These are phyloP conservation scores for Talaromyces wortmannii DNA, from an alignment of 495 filamentous ascomycete genomes.

Conservation along the genomic window DNA sequence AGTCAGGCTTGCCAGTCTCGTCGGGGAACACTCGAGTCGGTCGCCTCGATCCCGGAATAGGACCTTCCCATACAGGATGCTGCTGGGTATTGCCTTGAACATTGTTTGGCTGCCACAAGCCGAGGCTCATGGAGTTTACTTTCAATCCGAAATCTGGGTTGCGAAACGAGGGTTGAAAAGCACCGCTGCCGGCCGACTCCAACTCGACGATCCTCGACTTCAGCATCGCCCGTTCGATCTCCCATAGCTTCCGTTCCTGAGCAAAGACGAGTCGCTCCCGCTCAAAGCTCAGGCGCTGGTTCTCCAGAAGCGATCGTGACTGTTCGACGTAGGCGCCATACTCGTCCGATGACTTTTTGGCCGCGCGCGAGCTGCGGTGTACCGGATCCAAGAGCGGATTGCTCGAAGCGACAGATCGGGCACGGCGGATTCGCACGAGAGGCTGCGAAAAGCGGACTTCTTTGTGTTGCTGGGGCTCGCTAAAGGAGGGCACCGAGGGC, in stretches of 20 bases:
- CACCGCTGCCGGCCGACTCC: slow-evolving; percentile 19
- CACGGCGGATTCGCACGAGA: slow-evolving; percentile 29
- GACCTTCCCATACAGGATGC: slow-evolving; percentile 32
- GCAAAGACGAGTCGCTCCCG: slow-evolving; percentile 30
- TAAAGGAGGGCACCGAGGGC: background rate
- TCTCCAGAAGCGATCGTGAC: slow-evolving; percentile 33
- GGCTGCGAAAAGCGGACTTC: slow-evolving; percentile 43
- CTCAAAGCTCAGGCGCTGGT: slow-evolving; percentile 30
- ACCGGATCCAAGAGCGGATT: slow-evolving; percentile 18
- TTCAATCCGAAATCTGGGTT: slow-evolving; percentile 1
- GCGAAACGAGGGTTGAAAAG: slow-evolving; percentile 3
- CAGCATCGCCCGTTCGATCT: slow-evolving; percentile 30
- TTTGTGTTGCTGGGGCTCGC: slow-evolving; percentile 19
- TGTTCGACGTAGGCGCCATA: slow-evolving; percentile 31
- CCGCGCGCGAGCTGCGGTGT: slow-evolving; percentile 4
- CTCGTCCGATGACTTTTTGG: slow-evolving; percentile 10
- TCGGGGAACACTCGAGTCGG: slow-evolving; percentile 39
- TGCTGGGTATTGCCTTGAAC: slow-evolving; percentile 8
- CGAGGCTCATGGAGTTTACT: background rate
- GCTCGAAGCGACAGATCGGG: slow-evolving; percentile 29
- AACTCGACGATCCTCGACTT: slow-evolving; percentile 32
- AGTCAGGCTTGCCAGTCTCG: slow-evolving; percentile 10
- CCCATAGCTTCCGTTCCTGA: slow-evolving; percentile 34
- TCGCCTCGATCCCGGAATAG: slow-evolving; percentile 23
- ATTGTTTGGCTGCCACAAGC: background rate